Evolutionary conservation across 306 rosid genomes (phyloP), one percentile per base, ranked within the genome.

Genomic region (Mucuna pruriens): DNA sequence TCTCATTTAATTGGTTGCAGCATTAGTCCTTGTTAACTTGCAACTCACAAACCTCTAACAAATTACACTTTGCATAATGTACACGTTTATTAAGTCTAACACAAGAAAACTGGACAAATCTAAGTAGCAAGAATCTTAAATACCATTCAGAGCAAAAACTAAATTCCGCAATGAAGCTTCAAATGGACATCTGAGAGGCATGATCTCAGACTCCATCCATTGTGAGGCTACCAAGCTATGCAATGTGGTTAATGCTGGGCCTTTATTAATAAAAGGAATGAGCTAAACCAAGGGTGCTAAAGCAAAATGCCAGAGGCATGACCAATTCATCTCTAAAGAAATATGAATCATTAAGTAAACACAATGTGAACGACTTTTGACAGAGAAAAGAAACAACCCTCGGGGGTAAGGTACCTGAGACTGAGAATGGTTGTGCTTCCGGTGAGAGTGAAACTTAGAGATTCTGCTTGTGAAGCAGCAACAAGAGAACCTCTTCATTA

Each of bases 401-500:
- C 29, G 1, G 68, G 36, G 76, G 61, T 70, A 84, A 67, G 80
- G 51, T 79, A 89, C 90, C 90, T 80, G 90, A 80, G 87, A 60
- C 40, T 84, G 87, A 79, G 90, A 60, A 23, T 87, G 74, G 22
- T 80, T 77, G 12, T 22, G 84, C 34, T 84, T 82, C 52, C 73
- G 9, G 78, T 81, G 84, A 74, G 75, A 78, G 68, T 64, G 79
- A 85, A 39, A 81, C 39, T 85, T 69, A 25, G 89, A 76, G 34
- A 54, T 63, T 87, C 80, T 82, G 62, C 83, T 73, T 75, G 86
- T 84, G 96, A 86, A 84, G 80, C 84, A 84, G 89, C 90, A 90
- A 9, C 61, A 31, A 46, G 51, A 78, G 76, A 90, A 84, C 76
- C 80, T 82, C 94, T 88, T 90, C 98, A 91, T 91, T 83, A 84